Conservation (phyloP, 1,284 basidiomycete species). For the Pseudomicrostroma phylloplanum region DNA sequence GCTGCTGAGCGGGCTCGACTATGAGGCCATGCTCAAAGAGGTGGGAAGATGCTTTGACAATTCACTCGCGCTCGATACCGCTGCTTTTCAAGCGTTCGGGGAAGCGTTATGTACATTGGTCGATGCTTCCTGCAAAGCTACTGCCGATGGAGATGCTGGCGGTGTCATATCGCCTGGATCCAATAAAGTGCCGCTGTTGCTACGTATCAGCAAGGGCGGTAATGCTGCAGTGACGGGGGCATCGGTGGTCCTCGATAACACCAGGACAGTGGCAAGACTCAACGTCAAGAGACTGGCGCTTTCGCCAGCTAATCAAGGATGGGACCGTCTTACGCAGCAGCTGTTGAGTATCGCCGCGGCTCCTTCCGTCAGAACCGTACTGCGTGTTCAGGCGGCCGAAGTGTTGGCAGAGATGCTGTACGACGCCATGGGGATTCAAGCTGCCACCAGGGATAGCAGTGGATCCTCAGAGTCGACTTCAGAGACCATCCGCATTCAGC, state of each 20-base stretch:
- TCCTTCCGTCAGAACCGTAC: constrained; percentile 64
- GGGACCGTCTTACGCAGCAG: constrained; percentile 72
- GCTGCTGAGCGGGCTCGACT: constrained; percentile 13
- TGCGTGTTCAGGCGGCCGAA: constrained; percentile 79
- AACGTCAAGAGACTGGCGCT: constrained; percentile 81
- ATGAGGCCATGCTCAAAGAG: constrained; percentile 16
- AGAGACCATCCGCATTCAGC: constrained; percentile 60
- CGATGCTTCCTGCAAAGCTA: constrained; percentile 42
- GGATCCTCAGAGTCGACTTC: constrained; percentile 12
- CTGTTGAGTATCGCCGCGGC: constrained; percentile 69
- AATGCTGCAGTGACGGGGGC: constrained; percentile 31
- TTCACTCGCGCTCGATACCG: constrained; percentile 68
- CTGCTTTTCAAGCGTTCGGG: constrained; percentile 74
- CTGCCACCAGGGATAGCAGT: constrained; percentile 55
- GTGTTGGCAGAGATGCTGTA: constrained; percentile 75
- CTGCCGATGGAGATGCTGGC: not conserved
- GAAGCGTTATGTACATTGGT: constrained; percentile 76
- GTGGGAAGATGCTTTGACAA: constrained; percentile 39
- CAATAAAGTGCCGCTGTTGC: too few species aligned
- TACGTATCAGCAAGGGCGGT: not conserved
- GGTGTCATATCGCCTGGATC: not conserved
- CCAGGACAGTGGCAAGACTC: constrained; percentile 69
- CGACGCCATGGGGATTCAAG: constrained; percentile 57
- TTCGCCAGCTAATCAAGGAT: constrained; percentile 71
- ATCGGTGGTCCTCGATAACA: constrained; percentile 62